Evolutionary conservation across 1,284 basidiomycete species (phyloP).

Genomic region (Marasmius oreades): DNA sequence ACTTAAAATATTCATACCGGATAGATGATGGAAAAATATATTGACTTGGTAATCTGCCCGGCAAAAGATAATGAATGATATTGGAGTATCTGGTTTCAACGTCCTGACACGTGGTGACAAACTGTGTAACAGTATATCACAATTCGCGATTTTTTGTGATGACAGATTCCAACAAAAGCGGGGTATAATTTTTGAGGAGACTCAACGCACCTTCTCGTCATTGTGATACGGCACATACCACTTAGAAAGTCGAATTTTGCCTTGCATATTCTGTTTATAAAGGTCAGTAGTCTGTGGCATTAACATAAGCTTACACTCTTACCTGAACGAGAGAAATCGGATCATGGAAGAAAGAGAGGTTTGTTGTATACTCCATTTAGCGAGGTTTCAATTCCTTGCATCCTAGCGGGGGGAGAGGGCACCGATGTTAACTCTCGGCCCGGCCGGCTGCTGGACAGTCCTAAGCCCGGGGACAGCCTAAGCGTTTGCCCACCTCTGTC

Average conservation of each 20-base stretch:
- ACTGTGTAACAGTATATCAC: too few species aligned
- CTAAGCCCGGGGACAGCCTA: background rate
- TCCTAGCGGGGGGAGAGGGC: background rate
- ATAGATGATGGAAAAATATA: too few species aligned
- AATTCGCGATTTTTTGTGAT: too few species aligned
- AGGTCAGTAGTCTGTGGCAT: too few species aligned
- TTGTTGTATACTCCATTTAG: too few species aligned
- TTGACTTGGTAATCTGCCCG: too few species aligned
- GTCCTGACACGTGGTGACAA: too few species aligned
- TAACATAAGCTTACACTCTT: background rate
- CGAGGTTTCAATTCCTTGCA: background rate
- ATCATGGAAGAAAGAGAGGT: conserved; percentile 57
- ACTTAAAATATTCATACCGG: too few species aligned
- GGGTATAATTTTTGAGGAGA: too few species aligned
- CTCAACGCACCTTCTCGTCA: conserved; percentile 86
- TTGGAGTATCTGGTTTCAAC: too few species aligned
- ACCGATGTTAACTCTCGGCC: background rate
- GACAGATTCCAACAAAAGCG: too few species aligned
- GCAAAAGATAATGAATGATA: too few species aligned
- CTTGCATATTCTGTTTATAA: conserved; percentile 81
- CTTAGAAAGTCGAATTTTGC: conserved; percentile 94
- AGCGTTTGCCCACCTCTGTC: background rate
- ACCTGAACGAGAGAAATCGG: conserved; percentile 90
- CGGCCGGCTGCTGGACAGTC: background rate
- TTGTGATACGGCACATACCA: conserved; percentile 97